Evolutionary conservation across 208 protist species (phyloP).

Genomic region (Trypanosoma boissoni): DNA sequence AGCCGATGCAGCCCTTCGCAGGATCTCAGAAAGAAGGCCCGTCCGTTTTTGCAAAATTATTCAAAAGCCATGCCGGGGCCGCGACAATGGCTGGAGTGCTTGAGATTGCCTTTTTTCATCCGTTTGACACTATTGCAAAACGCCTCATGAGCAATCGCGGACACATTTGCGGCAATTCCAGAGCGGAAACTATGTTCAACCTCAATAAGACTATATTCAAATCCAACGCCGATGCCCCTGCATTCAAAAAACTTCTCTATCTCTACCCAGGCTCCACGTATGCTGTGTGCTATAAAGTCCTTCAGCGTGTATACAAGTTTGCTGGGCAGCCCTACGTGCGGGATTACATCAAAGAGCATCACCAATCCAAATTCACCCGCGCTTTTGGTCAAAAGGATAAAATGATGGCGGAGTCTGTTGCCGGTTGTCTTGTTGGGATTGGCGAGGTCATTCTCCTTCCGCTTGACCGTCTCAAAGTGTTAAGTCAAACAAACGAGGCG

Average conservation of each 20-base stretch:
- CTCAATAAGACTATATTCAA: conserved; percentile 80
- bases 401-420: conserved; percentile 71
- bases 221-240: conserved; percentile 50
- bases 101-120: conserved; percentile 88
- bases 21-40: no score
- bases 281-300: conserved; percentile 88
- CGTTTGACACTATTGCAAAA: conserved; percentile 90
- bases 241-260: conserved; percentile 67
- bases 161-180: conserved; percentile 37
- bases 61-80: conserved; percentile 53
- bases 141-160: conserved; percentile 80
- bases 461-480: conserved; percentile 89
- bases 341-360: conserved; percentile 50
- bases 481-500: conserved; percentile 87
- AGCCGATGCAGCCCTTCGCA: no score
- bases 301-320: conserved; percentile 93
- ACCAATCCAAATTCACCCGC: conserved; percentile 42
- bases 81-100: conserved; percentile 72
- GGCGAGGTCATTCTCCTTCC: conserved; percentile 89
- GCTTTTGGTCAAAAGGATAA: conserved; percentile 54
- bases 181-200: conserved; percentile 48
- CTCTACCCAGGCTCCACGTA: conserved; percentile 90
- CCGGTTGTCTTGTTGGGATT: conserved; percentile 83
- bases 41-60: conserved; percentile 39
- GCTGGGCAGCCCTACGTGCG: conserved; percentile 86